Percentiles rank a stretch among this genome's conserved stretches.
Conservation (phyloP, 1,284 basidiomycete species). For the Mycena citricolor region DNA sequence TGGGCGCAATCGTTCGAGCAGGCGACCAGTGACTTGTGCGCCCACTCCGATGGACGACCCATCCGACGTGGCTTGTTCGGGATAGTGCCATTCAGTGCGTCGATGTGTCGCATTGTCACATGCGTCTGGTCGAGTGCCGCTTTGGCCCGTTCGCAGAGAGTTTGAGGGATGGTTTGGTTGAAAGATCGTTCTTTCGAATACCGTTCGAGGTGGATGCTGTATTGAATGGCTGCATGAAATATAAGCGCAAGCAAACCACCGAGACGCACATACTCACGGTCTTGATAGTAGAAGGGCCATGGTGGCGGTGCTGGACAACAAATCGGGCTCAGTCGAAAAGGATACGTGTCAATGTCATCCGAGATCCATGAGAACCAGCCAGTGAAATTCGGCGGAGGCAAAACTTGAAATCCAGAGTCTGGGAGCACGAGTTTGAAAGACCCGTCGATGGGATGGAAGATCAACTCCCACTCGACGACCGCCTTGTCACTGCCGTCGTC, state of each 20-base stretch:
- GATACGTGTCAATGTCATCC: slow-evolving; percentile 2
- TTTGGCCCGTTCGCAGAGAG: slow-evolving; percentile 1
- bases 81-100: not conserved
- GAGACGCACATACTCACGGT: slow-evolving; percentile 3
- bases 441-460: not conserved
- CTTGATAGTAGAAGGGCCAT: slow-evolving; percentile 8
- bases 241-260: not conserved
- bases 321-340: slow-evolving; percentile 8
- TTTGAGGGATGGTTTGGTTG: slow-evolving; percentile 7
- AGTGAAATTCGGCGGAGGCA: not conserved
- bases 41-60: not conserved
- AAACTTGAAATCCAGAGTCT: slow-evolving; percentile 6
- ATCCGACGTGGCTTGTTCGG: not conserved
- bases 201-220: slow-evolving; percentile 7
- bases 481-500: not conserved
- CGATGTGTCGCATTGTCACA: too few species aligned
- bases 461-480: slow-evolving; percentile 7
- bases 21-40: not conserved
- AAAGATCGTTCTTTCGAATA: slow-evolving; percentile 3
- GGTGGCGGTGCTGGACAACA: slow-evolving; percentile 7
- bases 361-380: slow-evolving; percentile 6
- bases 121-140: not conserved
- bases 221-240: slow-evolving; percentile 1
- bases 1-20: slow-evolving; percentile 10
- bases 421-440: slow-evolving; percentile 5